phyloP scores from a whole-genome alignment of 1,284 basidiomycete genomes.

The Cutaneotrichosporon cutaneum region DNA sequence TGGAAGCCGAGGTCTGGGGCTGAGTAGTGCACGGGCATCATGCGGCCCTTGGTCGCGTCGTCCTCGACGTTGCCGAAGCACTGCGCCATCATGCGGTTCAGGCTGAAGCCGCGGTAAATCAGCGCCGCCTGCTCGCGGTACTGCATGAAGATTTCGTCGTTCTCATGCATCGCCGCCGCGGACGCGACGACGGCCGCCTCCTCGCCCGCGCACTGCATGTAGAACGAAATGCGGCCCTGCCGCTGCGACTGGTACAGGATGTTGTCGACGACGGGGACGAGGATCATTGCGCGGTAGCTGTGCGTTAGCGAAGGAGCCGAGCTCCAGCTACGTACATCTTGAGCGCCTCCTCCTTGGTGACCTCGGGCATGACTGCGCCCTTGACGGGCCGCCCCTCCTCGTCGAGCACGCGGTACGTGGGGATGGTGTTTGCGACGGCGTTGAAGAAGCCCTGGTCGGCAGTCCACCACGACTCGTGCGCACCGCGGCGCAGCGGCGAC shows the following conservation, averaged over 20 bases:
- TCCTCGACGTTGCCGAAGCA: conserved; percentile 84
- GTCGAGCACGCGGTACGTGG: conserved; percentile 78
- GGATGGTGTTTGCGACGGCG: conserved; percentile 57
- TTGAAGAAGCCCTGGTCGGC: conserved; percentile 50
- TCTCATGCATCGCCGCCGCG: conserved; percentile 75
- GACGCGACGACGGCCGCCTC: conserved; percentile 89
- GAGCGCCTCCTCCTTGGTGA: conserved; percentile 69
- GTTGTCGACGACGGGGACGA: conserved; percentile 81
- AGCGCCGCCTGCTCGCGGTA: conserved; percentile 86
- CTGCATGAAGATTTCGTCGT: conserved; percentile 68
- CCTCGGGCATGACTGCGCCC: conserved; percentile 69
- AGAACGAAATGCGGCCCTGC: conserved; percentile 92
- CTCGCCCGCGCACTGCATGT: conserved; percentile 74
- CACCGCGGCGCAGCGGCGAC: conserved; percentile 45
- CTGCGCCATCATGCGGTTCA: conserved; percentile 76
- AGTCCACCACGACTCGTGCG: conserved; percentile 52
- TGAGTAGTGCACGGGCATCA: conserved; percentile 90
- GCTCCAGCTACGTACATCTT: conserved; percentile 59
- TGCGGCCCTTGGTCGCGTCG: conserved; percentile 75
- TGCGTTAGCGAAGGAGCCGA: conserved; percentile 1
- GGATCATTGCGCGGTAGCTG: conserved; percentile 77
- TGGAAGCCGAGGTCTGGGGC: conserved; percentile 82
- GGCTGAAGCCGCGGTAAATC: conserved; percentile 76
- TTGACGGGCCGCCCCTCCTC: conserved; percentile 69
- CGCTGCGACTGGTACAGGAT: conserved; percentile 87